phyloP scores from a whole-genome alignment of 2,329 filamentous ascomycete species.

The Diplodia mutila region DNA sequence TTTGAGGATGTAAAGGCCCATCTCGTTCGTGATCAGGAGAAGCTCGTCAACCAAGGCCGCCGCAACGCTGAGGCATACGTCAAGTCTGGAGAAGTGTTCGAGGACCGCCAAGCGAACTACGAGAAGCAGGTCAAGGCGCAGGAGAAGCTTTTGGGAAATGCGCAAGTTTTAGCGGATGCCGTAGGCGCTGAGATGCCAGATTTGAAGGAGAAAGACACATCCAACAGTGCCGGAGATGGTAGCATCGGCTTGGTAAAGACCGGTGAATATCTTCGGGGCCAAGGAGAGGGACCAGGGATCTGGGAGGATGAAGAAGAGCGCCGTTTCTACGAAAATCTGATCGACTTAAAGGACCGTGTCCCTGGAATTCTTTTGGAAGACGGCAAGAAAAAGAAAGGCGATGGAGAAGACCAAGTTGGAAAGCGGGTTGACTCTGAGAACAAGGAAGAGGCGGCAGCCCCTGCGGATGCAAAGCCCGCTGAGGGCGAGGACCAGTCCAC shows the following conservation, averaged over 20 bases:
- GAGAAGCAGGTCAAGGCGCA: slow-evolving; percentile 92
- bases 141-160: slow-evolving; percentile 86
- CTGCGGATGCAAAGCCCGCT: slow-evolving; percentile 54
- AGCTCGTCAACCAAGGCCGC: slow-evolving; percentile 80
- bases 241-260: slow-evolving; percentile 93
- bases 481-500: slow-evolving; percentile 81
- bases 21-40: slow-evolving; percentile 87
- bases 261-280: slow-evolving; percentile 87
- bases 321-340: slow-evolving; percentile 95
- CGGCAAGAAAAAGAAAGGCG: slow-evolving; percentile 87
- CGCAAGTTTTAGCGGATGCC: slow-evolving; percentile 86
- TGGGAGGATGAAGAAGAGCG: slow-evolving; percentile 99
- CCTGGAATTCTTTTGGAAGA: slow-evolving; percentile 93
- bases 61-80: slow-evolving; percentile 98
- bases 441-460: slow-evolving; percentile 37
- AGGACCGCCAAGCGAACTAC: slow-evolving; percentile 93
- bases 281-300: slow-evolving; percentile 88
- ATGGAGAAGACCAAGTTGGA: slow-evolving; percentile 78
- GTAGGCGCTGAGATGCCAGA: slow-evolving; percentile 93
- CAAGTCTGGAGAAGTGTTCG: slow-evolving; percentile 97
- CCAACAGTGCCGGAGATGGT: slow-evolving; percentile 67
- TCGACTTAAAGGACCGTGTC: slow-evolving; percentile 94
- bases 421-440: slow-evolving; percentile 66
- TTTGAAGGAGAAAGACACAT: slow-evolving; percentile 78
- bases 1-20: slow-evolving; percentile 92